A percentile compares a stretch with the other conserved stretches of the same genome.
Conservation (phyloP, 768 basidiomycete genomes). For the Lentinus tigrinus region DNA sequence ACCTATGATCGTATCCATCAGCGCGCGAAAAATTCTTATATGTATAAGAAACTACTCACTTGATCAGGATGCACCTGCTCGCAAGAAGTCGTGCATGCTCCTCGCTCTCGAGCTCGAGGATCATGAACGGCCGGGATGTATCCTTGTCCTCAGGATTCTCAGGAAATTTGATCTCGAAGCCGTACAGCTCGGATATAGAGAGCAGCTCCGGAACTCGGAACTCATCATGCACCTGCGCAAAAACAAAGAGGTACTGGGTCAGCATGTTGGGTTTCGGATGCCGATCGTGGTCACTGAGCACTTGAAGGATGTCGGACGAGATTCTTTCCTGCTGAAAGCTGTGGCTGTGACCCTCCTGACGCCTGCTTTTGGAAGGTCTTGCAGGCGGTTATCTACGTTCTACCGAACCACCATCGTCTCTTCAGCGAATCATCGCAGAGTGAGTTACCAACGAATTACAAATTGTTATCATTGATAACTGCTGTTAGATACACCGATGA, state of each 20-base stretch:
- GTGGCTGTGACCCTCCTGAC: neutral
- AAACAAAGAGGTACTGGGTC: slow-evolving; percentile 58
- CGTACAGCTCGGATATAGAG: slow-evolving; percentile 74
- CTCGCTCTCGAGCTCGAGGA: slow-evolving; percentile 65
- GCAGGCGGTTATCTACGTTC: no score
- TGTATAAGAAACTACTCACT: slow-evolving; percentile 44
- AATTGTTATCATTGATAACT: no score
- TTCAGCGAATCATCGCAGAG: no score
- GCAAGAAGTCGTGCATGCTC: slow-evolving; percentile 75
- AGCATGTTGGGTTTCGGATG: neutral
- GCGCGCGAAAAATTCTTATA: neutral
- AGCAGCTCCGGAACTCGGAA: slow-evolving; percentile 83
- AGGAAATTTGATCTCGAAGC: slow-evolving; percentile 57
- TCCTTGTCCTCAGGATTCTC: slow-evolving; percentile 45
- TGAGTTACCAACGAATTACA: no score
- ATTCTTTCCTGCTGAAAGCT: neutral
- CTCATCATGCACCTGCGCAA: slow-evolving; percentile 78
- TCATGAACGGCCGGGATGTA: slow-evolving; percentile 68
- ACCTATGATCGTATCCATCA: slow-evolving; percentile 42
- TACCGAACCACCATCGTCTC: no score
- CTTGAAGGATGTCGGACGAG: neutral
- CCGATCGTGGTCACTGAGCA: neutral
- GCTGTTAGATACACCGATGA: no score
- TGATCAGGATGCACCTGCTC: slow-evolving; percentile 77
- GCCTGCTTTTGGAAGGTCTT: no score